Conservation (phyloP, 805 yeast species). For the Zygotorulaspora danielsina region DNA sequence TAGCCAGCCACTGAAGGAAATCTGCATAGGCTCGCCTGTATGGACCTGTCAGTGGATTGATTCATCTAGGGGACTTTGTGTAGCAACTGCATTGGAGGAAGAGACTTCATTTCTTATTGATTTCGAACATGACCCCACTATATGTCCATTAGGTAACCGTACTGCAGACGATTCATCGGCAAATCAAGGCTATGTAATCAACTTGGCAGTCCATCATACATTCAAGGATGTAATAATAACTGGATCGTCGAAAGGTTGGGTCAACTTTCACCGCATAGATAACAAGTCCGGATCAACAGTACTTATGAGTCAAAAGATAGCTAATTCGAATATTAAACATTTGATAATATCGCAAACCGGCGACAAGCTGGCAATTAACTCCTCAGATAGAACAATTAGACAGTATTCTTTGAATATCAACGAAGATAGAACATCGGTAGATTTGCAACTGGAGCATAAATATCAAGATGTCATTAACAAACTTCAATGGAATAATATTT, state of each 20-base stretch:
- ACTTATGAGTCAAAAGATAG: conserved; percentile 50
- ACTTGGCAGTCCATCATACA: conserved; percentile 32
- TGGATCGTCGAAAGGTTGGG: conserved; percentile 79
- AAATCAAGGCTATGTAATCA: conserved; percentile 28
- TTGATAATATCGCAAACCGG: conserved; percentile 56
- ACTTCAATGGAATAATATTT: conserved; percentile 81
- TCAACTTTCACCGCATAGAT: conserved; percentile 45
- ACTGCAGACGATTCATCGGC: background rate
- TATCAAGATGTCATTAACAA: conserved; percentile 88
- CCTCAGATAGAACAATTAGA: conserved; percentile 72
- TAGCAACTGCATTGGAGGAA: conserved; percentile 65
- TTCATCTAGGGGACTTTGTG: conserved; percentile 38
- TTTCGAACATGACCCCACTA: conserved; percentile 11
- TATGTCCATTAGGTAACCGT: conserved; percentile 1
- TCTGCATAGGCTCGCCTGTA: conserved; percentile 62
- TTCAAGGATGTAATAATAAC: conserved; percentile 48
- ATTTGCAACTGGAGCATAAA: conserved; percentile 66
- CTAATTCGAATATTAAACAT: conserved; percentile 68
- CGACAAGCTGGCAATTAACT: conserved; percentile 61
- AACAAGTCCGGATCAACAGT: conserved; percentile 25
- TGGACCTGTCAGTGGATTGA: conserved; percentile 47
- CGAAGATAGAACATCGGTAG: conserved; percentile 31
- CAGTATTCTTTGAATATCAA: conserved; percentile 38
- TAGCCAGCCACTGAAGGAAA: conserved; percentile 39
- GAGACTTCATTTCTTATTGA: conserved; percentile 40